Base-by-base conservation (phyloP, 83 land plant genomes). In the Thuja plicata region DNA sequence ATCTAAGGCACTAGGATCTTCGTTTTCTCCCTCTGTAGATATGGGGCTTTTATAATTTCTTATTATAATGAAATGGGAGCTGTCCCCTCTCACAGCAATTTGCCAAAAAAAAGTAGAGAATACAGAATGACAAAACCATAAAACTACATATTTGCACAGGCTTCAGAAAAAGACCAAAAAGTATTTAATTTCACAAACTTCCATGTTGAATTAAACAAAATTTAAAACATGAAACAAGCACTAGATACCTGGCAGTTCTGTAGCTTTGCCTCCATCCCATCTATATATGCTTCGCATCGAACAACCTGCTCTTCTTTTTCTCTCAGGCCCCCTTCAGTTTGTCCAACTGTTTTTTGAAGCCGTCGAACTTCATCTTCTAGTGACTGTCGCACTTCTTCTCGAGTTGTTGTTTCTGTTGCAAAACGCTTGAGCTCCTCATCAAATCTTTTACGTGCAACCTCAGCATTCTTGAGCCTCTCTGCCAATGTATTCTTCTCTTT, bases 401-500 rank as follows among this genome's bases (percentile, higher is more conserved):
- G 91, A n/a, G 94, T 92, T 30, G 92, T 92, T 76, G 92, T 94
- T 91, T 98, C 98, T 41, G 95, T 94, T 12, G 97, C 96, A 90
- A 91, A 96, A 13, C 99, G 94, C 90, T 97, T 97, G 66, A 96
- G 88, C 86, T 98, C 99, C 45, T 98, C 99, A 90, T 97, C 99
- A 90, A 94, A 97, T 89, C 94, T 90, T 91, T 92, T 95, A 24
- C 99, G 89, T 38, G 98, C 97, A 88, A 95, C 93, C 88, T 98
- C 99, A 27, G 99, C 98, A 93, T 86, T 92, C 91, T 97, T 98
- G 60, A 98, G 90, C 91, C 98, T 93, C 88, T 98, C 99, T 66
- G 96, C 98, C 50, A 98, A 92, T 17, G 94, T 95, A 93, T 95
- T 97, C 89, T 98, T 98, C 92, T 98, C 99, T 91, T 98, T 98